Conservation (phyloP, 1,284 basidiomycete species). For the Ceratobasidium sp. region DNA sequence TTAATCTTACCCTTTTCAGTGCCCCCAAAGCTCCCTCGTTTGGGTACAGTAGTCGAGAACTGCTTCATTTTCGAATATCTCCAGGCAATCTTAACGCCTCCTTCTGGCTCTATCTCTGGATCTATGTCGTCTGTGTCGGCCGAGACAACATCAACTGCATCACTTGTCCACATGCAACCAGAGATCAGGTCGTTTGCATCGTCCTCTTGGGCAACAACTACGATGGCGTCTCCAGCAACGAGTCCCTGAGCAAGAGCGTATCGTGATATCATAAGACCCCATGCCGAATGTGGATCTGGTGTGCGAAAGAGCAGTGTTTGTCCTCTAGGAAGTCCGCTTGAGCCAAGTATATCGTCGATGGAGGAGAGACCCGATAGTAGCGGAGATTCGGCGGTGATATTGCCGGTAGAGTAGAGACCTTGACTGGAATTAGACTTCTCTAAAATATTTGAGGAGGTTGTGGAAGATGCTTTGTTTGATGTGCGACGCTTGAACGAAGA, state of each 20-base stretch:
- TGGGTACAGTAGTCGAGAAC: constrained; percentile 85
- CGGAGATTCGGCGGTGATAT: constrained; percentile 1
- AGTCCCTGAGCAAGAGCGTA: constrained; percentile 93
- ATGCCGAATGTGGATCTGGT: constrained; percentile 87
- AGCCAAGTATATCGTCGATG: constrained; percentile 95
- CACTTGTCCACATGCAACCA: constrained; percentile 82
- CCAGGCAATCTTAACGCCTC: constrained; percentile 89
- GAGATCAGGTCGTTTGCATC: constrained; percentile 69
- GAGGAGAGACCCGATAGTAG: constrained; percentile 81
- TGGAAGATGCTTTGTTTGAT: neutral
- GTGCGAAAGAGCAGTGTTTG: constrained; percentile 80
- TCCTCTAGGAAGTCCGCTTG: constrained; percentile 88
- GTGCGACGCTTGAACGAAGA: constrained; percentile 44
- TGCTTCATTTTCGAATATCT: constrained; percentile 92
- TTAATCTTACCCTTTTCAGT: constrained; percentile 11
- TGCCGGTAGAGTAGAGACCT: neutral
- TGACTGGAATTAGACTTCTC: neutral
- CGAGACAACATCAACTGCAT: constrained; percentile 23
- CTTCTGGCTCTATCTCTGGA: constrained; percentile 60
- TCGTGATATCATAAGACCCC: constrained; percentile 87
- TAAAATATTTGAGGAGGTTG: neutral
- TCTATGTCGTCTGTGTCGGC: constrained; percentile 51
- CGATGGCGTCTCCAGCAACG: constrained; percentile 74
- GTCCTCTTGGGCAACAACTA: constrained; percentile 71
- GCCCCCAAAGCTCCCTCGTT: constrained; percentile 53